These are phyloP conservation scores for Pseudocercospora vitis DNA, from an alignment of 2,329 filamentous ascomycete species.

Conservation along the genomic window DNA sequence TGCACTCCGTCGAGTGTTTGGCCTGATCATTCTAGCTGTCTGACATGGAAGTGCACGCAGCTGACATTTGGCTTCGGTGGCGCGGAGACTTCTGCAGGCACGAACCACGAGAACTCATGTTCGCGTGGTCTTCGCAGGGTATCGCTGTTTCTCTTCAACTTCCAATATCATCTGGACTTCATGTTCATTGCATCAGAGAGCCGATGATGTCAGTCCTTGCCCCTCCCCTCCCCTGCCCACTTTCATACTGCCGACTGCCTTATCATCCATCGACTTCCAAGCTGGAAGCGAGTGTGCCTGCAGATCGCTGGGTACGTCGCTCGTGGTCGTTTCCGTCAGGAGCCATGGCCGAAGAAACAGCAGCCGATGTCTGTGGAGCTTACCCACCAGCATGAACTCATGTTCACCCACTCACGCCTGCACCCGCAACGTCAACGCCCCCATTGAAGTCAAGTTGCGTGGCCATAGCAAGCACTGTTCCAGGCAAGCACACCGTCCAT, in stretches of 20 bases:
- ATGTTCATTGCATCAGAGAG: background rate
- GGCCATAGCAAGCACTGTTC: slow-evolving; percentile 3
- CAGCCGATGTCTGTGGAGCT: background rate
- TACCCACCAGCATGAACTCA: background rate
- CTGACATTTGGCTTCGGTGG: slow-evolving; percentile 1
- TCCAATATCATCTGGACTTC: background rate
- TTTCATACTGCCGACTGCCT: background rate
- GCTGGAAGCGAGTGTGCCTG: too few relatives aligned
- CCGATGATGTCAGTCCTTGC: slow-evolving; percentile 5
- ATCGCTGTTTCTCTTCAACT: too few relatives aligned
- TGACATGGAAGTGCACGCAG: too few relatives aligned
- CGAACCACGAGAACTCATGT: too few relatives aligned
- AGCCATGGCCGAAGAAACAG: background rate
- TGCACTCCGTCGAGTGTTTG: too few relatives aligned
- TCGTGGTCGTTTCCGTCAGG: background rate
- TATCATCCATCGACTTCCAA: too few relatives aligned
- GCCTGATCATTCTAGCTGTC: too few relatives aligned
- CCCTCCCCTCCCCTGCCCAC: slow-evolving; percentile 8
- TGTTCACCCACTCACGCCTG: background rate
- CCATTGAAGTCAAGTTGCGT: background rate
- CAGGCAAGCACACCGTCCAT: background rate
- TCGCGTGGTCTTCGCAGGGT: too few relatives aligned
- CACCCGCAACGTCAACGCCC: too few relatives aligned
- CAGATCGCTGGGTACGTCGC: too few relatives aligned
- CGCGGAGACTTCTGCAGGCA: slow-evolving; percentile 5